phyloP scores from a whole-genome alignment of 1,139 yeast genomes.

The Zygosaccharomyces pseudobailii region DNA sequence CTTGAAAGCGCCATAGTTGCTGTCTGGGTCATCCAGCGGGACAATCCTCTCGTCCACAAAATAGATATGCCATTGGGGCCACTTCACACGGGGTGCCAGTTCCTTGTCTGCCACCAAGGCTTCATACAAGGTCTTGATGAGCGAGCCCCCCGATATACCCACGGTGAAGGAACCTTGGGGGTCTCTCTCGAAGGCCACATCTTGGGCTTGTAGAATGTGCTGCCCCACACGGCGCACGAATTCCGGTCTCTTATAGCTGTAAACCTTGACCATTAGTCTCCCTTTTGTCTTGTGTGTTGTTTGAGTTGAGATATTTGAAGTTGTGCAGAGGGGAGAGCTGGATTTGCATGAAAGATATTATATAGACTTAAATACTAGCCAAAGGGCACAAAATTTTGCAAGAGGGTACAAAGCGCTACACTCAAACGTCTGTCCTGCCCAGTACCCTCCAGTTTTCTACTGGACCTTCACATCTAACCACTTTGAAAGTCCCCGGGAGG shows the following conservation, averaged over 20 bases:
- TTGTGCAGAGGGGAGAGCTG: background rate
- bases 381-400: background rate
- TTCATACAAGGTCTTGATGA: conserved; percentile 67
- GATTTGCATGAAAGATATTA: background rate
- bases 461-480: conserved; percentile 73
- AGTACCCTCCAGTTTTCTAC: conserved; percentile 66
- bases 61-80: conserved; percentile 92
- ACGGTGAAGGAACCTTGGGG: conserved; percentile 49
- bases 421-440: conserved; percentile 37
- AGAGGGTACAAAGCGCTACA: background rate
- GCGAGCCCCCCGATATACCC: conserved; percentile 88
- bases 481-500: conserved; percentile 53
- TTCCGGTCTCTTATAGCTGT: conserved; percentile 47
- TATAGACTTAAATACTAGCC: background rate
- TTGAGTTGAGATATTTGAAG: background rate
- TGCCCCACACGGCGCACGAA: conserved; percentile 56
- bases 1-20: conserved; percentile 88
- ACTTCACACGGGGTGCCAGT: conserved; percentile 52
- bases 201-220: conserved; percentile 52
- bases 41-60: conserved; percentile 97
- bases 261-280: conserved; percentile 40
- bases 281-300: background rate
- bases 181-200: conserved; percentile 41
- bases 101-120: conserved; percentile 60
- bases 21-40: conserved; percentile 76